A percentile compares a stretch with the other conserved stretches of the same genome.
phyloP scores from a whole-genome alignment of 768 basidiomycete species.

The Serendipita indica region DNA sequence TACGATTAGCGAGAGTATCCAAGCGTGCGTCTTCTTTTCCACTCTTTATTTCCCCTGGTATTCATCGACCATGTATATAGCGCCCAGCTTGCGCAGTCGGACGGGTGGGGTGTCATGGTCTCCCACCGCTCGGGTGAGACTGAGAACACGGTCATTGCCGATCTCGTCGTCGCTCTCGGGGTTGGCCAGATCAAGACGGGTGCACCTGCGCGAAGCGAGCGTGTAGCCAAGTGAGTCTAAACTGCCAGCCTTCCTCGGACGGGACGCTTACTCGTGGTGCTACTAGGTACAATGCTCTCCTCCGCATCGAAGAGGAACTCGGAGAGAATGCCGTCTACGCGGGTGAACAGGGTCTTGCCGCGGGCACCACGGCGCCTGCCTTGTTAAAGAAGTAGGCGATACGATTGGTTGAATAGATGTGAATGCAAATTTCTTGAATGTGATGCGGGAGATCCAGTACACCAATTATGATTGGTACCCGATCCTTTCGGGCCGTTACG shows the following conservation, averaged over 20 bases:
- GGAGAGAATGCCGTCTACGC: constrained; percentile 55
- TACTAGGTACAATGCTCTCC: constrained; percentile 50
- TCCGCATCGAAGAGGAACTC: constrained; percentile 75
- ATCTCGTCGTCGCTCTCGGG: constrained; percentile 85
- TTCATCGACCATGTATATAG: constrained; percentile 26
- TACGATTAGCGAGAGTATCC: constrained; percentile 96
- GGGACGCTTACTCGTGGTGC: not conserved
- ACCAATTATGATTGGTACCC: too few relatives aligned
- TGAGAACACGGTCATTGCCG: constrained; percentile 92
- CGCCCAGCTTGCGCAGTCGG: constrained; percentile 88
- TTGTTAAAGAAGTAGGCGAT: constrained; percentile 49
- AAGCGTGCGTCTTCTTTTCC: constrained; percentile 52
- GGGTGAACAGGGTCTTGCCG: constrained; percentile 64
- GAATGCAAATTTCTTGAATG: too few relatives aligned
- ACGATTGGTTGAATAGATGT: too few relatives aligned
- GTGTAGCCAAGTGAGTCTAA: constrained; percentile 65
- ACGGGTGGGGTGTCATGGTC: constrained; percentile 99
- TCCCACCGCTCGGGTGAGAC: constrained; percentile 99
- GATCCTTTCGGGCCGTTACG: too few relatives aligned
- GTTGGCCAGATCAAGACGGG: constrained; percentile 97
- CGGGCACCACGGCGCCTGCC: constrained; percentile 56
- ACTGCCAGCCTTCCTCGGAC: not conserved
- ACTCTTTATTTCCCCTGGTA: not conserved
- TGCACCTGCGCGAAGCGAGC: constrained; percentile 90
- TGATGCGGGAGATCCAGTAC: too few relatives aligned